phyloP scores from a whole-genome alignment of 2,329 filamentous ascomycete genomes.

The Zasmidium angulare region DNA sequence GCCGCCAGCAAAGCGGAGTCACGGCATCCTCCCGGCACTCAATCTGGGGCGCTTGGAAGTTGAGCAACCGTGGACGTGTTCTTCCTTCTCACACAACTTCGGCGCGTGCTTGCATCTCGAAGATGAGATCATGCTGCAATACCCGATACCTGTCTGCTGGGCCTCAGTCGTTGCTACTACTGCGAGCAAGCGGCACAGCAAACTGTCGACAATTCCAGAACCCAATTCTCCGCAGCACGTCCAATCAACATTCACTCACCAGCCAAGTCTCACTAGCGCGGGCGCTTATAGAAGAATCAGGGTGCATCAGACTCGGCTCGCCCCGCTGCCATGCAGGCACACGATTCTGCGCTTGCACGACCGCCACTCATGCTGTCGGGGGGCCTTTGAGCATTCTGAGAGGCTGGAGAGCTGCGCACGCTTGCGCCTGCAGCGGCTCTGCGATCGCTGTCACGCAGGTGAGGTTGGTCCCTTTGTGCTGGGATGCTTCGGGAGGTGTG shows the following conservation, averaged over 20 bases:
- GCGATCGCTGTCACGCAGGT: not conserved
- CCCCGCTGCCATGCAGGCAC: conserved; percentile 18
- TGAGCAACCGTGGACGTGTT: not conserved
- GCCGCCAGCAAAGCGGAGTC: not conserved
- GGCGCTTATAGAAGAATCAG: conserved; percentile 15
- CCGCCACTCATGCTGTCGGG: conserved; percentile 11
- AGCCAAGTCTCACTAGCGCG: conserved; percentile 20
- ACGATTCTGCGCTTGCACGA: conserved; percentile 14
- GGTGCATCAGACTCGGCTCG: conserved; percentile 11
- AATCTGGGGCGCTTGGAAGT: not conserved
- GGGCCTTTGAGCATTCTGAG: conserved; percentile 15
- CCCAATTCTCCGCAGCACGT: not conserved
- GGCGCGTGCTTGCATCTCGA: not conserved
- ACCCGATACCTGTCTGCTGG: not conserved
- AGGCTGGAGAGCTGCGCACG: conserved; percentile 13
- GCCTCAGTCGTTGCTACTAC: not conserved
- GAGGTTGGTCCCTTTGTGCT: not conserved
- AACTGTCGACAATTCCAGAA: not conserved
- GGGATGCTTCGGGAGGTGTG: not conserved
- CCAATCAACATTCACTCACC: conserved; percentile 13
- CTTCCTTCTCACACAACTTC: not conserved
- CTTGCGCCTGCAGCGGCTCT: not conserved
- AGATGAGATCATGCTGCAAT: not conserved
- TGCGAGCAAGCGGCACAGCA: conserved; percentile 6
- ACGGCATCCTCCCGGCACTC: not conserved